These are phyloP conservation scores for Xylariales sp. DNA, from an alignment of 2,329 filamentous ascomycete genomes.

Conservation along the genomic window DNA sequence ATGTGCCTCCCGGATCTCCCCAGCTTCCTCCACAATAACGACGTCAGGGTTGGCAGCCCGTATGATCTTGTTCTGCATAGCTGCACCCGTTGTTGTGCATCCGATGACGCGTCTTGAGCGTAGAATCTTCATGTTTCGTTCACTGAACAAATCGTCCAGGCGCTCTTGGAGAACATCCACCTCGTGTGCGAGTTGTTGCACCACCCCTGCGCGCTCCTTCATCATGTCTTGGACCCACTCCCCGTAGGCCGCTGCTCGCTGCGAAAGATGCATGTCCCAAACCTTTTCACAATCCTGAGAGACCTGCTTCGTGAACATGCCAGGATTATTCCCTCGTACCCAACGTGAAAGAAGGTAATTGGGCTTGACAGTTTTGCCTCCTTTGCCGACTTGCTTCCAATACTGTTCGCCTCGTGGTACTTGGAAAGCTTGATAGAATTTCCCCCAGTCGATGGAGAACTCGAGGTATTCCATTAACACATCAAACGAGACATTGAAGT, in stretches of 20 bases:
- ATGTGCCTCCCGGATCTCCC: conserved; percentile 67
- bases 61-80: conserved; percentile 54
- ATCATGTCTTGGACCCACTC: conserved; percentile 43
- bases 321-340: conserved; percentile 41
- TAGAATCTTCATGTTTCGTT: conserved; percentile 40
- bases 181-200: conserved; percentile 32
- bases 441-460: conserved; percentile 10
- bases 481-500: conserved; percentile 2
- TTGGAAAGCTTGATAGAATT: conserved; percentile 38
- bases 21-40: conserved; percentile 67
- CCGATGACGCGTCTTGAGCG: conserved; percentile 57
- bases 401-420: conserved; percentile 41
- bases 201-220: conserved; percentile 42
- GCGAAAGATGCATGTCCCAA: conserved; percentile 45
- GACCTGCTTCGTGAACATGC: conserved; percentile 31
- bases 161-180: conserved; percentile 38
- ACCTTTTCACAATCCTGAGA: conserved; percentile 28
- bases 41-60: conserved; percentile 51
- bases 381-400: conserved; percentile 40
- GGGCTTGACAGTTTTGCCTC: conserved; percentile 37
- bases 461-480: conserved; percentile 39
- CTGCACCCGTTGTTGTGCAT: conserved; percentile 67
- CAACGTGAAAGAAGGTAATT: conserved; percentile 53
- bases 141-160: conserved; percentile 38
- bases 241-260: conserved; percentile 30